These are phyloP conservation scores for Phtheirospermum japonicum DNA, from an alignment of 257 asterid genomes.

Conservation along the genomic window DNA sequence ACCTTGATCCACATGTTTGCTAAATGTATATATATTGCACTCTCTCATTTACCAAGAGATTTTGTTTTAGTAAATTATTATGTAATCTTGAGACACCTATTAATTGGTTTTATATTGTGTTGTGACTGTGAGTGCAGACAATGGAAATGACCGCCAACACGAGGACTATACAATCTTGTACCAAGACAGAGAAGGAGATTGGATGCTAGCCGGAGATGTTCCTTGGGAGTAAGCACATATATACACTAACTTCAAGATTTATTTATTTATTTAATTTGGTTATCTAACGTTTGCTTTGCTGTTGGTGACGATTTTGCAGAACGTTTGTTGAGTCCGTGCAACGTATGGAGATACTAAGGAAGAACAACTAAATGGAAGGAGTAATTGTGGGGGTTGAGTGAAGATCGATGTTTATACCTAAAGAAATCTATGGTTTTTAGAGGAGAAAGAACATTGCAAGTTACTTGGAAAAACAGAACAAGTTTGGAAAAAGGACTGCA, in stretches of 20 bases:
- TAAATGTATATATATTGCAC: conserved; percentile 29
- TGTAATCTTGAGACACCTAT: not conserved
- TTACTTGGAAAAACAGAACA: not conserved
- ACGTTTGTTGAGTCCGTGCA: conserved; percentile 48
- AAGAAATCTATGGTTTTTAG: not conserved
- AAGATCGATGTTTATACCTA: conserved; percentile 4
- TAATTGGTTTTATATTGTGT: no score
- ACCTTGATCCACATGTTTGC: conserved; percentile 47
- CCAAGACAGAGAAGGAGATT: conserved; percentile 57
- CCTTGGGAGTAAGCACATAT: conserved; percentile 52
- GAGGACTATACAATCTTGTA: conserved; percentile 42
- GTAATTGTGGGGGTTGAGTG: conserved; percentile 3
- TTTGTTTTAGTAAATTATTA: not conserved
- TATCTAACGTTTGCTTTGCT: no score
- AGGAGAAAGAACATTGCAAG: not conserved
- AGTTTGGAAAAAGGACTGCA: not conserved
- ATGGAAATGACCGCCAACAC: conserved; percentile 21
- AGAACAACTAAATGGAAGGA: conserved; percentile 22
- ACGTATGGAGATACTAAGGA: conserved; percentile 48
- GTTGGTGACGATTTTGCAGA: conserved; percentile 45
- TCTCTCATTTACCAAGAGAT: not conserved
- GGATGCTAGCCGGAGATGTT: conserved; percentile 64
- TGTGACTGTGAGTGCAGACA: conserved; percentile 39
- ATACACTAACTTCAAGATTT: not conserved
- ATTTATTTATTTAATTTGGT: no score